Base-by-base conservation (phyloP, 1,284 basidiomycete genomes). In the Schizopora paradoxa region DNA sequence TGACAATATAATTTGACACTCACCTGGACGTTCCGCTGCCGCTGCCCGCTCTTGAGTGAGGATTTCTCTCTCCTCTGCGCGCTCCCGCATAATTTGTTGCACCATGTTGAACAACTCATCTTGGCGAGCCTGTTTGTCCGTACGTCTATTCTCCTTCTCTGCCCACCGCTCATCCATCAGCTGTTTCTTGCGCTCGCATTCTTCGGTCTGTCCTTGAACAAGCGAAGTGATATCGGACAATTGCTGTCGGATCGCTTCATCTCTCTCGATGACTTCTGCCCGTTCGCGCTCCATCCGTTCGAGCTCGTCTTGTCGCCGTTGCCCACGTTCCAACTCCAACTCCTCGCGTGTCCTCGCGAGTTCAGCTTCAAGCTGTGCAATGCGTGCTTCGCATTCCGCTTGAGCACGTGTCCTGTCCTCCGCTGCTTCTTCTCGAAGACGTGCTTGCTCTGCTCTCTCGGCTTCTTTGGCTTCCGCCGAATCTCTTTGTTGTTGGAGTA, bases 191-290 rank as follows among this genome's bases (percentile, higher is more conserved):
- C 66, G 64, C 28, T 74, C 71, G 28, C 70, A 69, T 43, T 73
- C 67, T 19, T 79, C 73, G 0, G 74, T 68, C 49, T 84, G 81
- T 47, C 78, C 74, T 49, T 81, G 77, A 6, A 86, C 69, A 28
- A 86, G 59, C 49, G 79, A 79, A 1, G 83, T 81, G 54, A 87
- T 74, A 50, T 87, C 83, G 2, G 60, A 63, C 18, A 87, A 61
- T 52, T 87, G 86, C 34, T 61, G 66, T 19, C 76, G 69, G 38
- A 83, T 61, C 6, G 66, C 69, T 8, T 81, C 75, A 52, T 80
- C 77, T 7, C 79, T 73, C 46, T 84, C 79, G 25, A 67, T 56
- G 26, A 69, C 65, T 44, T 80, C 81, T 43, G 66, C 64, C 13
- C 73, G 65, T 52, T 82, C 78, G 22, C 67, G 68, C 54, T 83